Base-by-base conservation (phyloP, 2,329 filamentous ascomycete species). In the Nothophaeocryptopus gaeumannii region DNA sequence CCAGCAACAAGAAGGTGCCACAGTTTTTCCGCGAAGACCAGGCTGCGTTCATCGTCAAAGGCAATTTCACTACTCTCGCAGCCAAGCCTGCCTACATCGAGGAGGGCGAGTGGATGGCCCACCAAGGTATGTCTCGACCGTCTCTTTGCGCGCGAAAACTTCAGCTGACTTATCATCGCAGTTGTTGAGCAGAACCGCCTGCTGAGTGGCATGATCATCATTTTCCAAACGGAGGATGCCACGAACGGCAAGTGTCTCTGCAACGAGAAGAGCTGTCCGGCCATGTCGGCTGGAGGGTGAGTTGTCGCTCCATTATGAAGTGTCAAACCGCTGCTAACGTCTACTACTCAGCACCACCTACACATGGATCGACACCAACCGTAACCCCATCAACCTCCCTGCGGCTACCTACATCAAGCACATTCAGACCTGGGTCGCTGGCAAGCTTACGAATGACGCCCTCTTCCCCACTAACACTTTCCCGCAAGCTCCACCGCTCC, bases 371-470 rank as follows among this genome's bases (percentile, higher is more conserved):
- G 95, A 96, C 72, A 85, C 85, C 58, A 85, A 88, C 63, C 84
- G 86, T 61, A 85, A 89, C 66, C 90, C 92, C 9, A 90, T 95
- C 58, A 92, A 95, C 71, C 86, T 97, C 36, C 90, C 92, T 3
- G 92, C 92, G 5, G 85, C 85, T 55, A 90, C 95, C 70, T 97
- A 97, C 74, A 93, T 96, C 74, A 89, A 89, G 59, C 83, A 96
- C 20, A 95, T 97, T 69, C 91, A 96, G 73, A 89, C 92, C 65
- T 97, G 92, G 91, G 95, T 97, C 67, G 88, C 89, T 29, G 89
- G 90, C 72, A 97, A 97, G 74, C 89, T 96, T 58, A 89, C 93
- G 63, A 91, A 97, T 68, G 83, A 83, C 42, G 80, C 81, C 66
- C 89, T 95, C 72, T 96, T 97, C 73, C 92, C 92, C 5, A 96